Evolutionary conservation across 2,329 filamentous ascomycete genomes (phyloP), one percentile per base, ranked within the genome.

Genomic region (Pleoardoris graminearum): DNA sequence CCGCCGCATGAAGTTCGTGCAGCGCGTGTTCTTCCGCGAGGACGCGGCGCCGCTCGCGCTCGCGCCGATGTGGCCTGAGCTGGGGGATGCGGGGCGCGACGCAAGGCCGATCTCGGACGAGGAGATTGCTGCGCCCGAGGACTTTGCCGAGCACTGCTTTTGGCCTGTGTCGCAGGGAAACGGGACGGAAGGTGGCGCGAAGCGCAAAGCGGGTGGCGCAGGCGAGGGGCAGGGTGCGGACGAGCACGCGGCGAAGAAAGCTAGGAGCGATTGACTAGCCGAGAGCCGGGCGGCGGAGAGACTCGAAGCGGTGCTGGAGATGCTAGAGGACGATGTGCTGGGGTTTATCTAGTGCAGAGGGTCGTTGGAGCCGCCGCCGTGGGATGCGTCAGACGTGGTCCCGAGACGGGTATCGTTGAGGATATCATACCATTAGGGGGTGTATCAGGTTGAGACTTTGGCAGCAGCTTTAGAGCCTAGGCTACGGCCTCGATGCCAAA

Each of bases 11-110:
- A 67, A 64, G 27, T 73, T 71, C 47, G 66, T 69, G 2, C 68
- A 71, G 43, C 58, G 65, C 8, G 66, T 72, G 3, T 71, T 73
- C 51, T 73, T 71, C 54, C 58, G 70, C 19, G 53, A 62, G 23
- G 63, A 72, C 44, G 21, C 50, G 0, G 44, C 51, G 22, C 60
- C 61, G 8, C 47, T 73, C 1, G 4, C 53, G 2, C 50, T 71
- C 2, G 7, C 22, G 0, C 11, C 45, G 2, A 22, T 29, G 1
- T 30, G 53, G 19, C 30, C 54, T 0, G 41, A 36, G 3, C 32
- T 69, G 19, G 45, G 56, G 0, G 59, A 57, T 4, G 44, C 59
- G 30, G 51, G 68, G 42, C 55, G 54, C 14, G 69, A 71, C 17
- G 62, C 66, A 2, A 46, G 53, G 2, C 48, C 61, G 23, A 71